These are phyloP conservation scores for Tremella fuciformis DNA, from an alignment of 768 basidiomycete species.

Conservation along the genomic window DNA sequence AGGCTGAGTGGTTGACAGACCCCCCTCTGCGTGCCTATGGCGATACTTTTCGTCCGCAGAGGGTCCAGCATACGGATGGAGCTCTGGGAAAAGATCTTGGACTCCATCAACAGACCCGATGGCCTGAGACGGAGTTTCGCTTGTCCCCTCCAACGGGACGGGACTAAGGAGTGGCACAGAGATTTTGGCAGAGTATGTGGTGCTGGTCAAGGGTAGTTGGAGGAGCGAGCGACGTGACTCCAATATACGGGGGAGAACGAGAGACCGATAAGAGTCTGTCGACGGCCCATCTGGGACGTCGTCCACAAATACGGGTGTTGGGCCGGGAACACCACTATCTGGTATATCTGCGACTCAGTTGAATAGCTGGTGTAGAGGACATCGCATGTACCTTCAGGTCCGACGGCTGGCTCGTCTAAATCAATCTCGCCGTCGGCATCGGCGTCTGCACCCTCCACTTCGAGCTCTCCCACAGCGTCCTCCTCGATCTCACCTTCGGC, in stretches of 20 bases:
- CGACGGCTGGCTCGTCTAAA: conserved; percentile 30
- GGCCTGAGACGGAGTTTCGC: conserved; percentile 48
- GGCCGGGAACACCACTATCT: conserved; percentile 2
- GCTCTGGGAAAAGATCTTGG: conserved; percentile 71
- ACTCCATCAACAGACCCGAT: conserved; percentile 45
- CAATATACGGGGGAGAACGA: background rate
- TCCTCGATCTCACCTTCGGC: conserved; percentile 49
- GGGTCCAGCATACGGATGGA: conserved; percentile 57
- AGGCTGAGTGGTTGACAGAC: conserved; percentile 66
- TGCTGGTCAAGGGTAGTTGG: background rate
- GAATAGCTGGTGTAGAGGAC: background rate
- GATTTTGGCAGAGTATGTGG: background rate
- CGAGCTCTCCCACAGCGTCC: conserved; percentile 51
- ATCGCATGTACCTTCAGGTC: conserved; percentile 30
- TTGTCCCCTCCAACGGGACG: background rate
- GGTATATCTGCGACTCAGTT: conserved; percentile 26
- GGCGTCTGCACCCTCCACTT: conserved; percentile 53
- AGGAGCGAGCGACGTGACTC: conserved; percentile 3
- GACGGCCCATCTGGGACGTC: too few species aligned
- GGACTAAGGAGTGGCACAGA: too few species aligned
- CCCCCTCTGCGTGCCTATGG: conserved; percentile 69
- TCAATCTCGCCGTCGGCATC: conserved; percentile 32
- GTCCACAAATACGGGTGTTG: too few species aligned
- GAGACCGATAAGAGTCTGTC: too few species aligned
- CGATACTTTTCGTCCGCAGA: conserved; percentile 60